Evolutionary conservation across 2,329 filamentous ascomycete species (phyloP).

Genomic region (Xylaria sp.): DNA sequence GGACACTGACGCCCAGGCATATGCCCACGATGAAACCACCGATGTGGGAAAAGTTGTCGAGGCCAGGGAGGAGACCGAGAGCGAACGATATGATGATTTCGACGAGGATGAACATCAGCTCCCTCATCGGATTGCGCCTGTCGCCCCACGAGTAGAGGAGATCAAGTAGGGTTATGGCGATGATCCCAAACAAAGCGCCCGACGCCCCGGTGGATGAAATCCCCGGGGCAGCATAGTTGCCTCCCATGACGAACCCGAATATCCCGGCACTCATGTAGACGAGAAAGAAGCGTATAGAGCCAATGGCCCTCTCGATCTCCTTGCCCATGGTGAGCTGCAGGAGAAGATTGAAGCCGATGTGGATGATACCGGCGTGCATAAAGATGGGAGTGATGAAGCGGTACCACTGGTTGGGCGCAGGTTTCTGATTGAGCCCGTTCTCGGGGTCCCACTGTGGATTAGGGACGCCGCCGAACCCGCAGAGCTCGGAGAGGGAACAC

Average conservation of each 20-base stretch:
- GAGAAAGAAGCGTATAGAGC: constrained; percentile 81
- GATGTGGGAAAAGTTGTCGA: constrained; percentile 98
- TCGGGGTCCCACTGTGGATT: constrained; percentile 61
- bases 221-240: constrained; percentile 83
- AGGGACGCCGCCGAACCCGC: constrained; percentile 78
- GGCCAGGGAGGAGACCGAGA: constrained; percentile 83
- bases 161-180: constrained; percentile 86
- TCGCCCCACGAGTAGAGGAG: constrained; percentile 91
- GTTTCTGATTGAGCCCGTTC: constrained; percentile 48
- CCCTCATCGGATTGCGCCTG: constrained; percentile 74
- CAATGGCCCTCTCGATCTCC: constrained; percentile 92
- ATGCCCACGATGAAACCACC: constrained; percentile 94
- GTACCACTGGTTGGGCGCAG: constrained; percentile 90
- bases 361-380: constrained; percentile 88
- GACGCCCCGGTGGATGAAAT: constrained; percentile 88
- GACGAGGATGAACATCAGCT: constrained; percentile 83
- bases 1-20: constrained; percentile 79
- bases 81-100: constrained; percentile 91
- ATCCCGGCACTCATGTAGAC: constrained; percentile 92
- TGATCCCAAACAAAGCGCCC: constrained; percentile 86
- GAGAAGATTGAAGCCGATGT: constrained; percentile 94
- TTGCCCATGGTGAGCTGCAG: constrained; percentile 86
- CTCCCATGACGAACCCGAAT: constrained; percentile 93
- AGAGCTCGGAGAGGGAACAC: constrained; percentile 81
- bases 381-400: constrained; percentile 97